Conservation (phyloP, 2,329 filamentous ascomycete genomes). For the Alternaria ventricosa region DNA sequence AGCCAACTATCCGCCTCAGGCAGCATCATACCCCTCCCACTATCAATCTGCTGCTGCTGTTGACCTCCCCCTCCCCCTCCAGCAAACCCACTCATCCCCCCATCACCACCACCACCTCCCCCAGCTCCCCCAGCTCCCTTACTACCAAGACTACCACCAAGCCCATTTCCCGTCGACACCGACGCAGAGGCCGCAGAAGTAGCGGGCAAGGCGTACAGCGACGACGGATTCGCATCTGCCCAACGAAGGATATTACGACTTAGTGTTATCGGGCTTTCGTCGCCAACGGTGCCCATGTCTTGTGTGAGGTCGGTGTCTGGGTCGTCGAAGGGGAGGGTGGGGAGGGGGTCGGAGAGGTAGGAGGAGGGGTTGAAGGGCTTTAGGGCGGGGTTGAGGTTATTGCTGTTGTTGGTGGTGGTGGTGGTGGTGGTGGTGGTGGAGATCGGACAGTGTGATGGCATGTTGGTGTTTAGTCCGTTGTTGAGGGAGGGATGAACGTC, state of each 20-base stretch:
- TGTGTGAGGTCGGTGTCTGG: slow-evolving; percentile 12
- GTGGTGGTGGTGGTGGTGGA: background rate
- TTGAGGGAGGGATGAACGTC: background rate
- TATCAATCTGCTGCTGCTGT: background rate
- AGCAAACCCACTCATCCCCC: background rate
- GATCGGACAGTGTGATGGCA: background rate
- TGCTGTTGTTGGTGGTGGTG: background rate
- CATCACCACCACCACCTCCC: background rate
- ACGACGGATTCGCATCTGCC: slow-evolving; percentile 43
- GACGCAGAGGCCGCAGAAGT: background rate
- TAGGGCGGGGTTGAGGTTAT: background rate
- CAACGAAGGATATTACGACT: slow-evolving; percentile 50
- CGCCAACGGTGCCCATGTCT: slow-evolving; percentile 27
- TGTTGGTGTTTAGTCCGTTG: background rate
- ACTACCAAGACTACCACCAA: background rate
- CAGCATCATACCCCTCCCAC: background rate
- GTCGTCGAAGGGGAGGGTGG: slow-evolving; percentile 12
- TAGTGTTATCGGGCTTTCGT: slow-evolving; percentile 41
- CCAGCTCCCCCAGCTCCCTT: background rate
- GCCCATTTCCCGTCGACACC: background rate
- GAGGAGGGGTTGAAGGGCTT: slow-evolving; percentile 10
- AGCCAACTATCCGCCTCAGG: slow-evolving; percentile 7
- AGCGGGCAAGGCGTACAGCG: background rate
- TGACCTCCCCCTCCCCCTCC: background rate
- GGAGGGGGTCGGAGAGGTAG: slow-evolving; percentile 12